A percentile compares a stretch with the other conserved stretches of the same genome.
Evolutionary conservation across 1,284 basidiomycete genomes (phyloP).

Genomic region (Leccinum glutinopallens): DNA sequence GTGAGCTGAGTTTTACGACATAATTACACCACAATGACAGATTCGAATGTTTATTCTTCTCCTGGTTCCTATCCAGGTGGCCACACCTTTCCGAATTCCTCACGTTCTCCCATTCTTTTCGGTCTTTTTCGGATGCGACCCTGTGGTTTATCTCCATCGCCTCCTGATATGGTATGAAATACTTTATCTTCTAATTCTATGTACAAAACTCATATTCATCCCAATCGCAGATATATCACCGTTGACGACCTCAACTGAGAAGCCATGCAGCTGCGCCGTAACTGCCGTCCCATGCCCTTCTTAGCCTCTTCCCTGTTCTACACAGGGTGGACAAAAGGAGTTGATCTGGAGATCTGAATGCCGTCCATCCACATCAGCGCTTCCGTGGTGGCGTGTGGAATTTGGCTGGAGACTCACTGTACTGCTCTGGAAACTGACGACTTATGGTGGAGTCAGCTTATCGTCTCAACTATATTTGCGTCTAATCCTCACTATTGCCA

Average conservation of each 20-base stretch:
- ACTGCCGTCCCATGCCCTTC: constrained; percentile 7
- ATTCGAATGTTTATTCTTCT: constrained; percentile 20
- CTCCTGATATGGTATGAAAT: constrained; percentile 4
- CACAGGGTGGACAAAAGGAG: constrained; percentile 44
- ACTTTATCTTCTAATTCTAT: constrained; percentile 3
- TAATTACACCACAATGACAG: constrained; percentile 33
- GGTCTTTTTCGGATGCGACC: constrained; percentile 2
- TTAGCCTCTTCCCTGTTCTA: constrained; percentile 19
- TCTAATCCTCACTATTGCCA: constrained; percentile 69
- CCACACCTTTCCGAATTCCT: constrained; percentile 9
- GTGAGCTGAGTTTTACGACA: constrained; percentile 37
- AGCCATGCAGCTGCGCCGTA: constrained; percentile 11
- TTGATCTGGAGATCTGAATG: constrained; percentile 47
- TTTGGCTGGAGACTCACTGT: constrained; percentile 41
- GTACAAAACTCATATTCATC: constrained; percentile 18
- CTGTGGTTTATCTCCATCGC: constrained; percentile 5
- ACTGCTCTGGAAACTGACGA: constrained; percentile 69
- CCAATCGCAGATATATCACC: constrained; percentile 15
- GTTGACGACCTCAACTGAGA: constrained; percentile 30
- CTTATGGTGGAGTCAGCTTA: constrained; percentile 40
- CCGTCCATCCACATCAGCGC: constrained; percentile 17
- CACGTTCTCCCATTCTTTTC: constrained; percentile 10
- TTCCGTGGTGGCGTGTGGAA: constrained; percentile 10
- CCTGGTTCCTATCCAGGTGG: constrained; percentile 11
- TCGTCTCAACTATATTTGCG: constrained; percentile 14